Conservation (phyloP, 257 asterid species). For the Nicotiana otophora region DNA sequence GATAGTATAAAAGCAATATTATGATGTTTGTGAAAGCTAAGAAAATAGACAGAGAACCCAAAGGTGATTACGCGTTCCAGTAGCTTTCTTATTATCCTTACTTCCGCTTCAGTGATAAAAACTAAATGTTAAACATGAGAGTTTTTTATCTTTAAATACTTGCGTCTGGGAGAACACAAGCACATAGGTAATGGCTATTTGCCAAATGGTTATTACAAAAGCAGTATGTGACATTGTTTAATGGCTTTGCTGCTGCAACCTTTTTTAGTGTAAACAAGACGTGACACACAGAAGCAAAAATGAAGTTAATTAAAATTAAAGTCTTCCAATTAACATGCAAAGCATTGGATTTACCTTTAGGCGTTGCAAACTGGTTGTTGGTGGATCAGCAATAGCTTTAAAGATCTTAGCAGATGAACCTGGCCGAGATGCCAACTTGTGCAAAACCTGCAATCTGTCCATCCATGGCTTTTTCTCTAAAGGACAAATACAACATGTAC, state of each 20-base stretch:
- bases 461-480: conserved; percentile 91
- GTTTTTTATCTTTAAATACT: too few species aligned
- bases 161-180: too few species aligned
- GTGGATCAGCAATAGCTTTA: conserved; percentile 96
- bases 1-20: too few species aligned
- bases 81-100: neutral
- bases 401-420: conserved; percentile 63
- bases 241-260: too few species aligned
- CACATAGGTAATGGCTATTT: too few species aligned
- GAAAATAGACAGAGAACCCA: neutral
- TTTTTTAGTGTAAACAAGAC: too few species aligned
- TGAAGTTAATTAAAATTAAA: too few species aligned
- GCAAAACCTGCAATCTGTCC: conserved; percentile 78
- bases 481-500: neutral
- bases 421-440: conserved; percentile 58
- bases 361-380: conserved; percentile 96
- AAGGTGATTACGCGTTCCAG: neutral
- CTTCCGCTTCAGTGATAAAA: neutral
- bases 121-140: neutral
- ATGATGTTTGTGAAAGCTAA: too few species aligned
- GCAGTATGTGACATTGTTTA: too few species aligned
- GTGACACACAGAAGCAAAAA: neutral
- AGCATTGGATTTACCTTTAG: conserved; percentile 49
- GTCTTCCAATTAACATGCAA: neutral
- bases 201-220: too few species aligned